Percentiles rank a stretch among this genome's conserved stretches.
phyloP scores from a whole-genome alignment of 495 filamentous ascomycete genomes.

The Tuber melanosporum region DNA sequence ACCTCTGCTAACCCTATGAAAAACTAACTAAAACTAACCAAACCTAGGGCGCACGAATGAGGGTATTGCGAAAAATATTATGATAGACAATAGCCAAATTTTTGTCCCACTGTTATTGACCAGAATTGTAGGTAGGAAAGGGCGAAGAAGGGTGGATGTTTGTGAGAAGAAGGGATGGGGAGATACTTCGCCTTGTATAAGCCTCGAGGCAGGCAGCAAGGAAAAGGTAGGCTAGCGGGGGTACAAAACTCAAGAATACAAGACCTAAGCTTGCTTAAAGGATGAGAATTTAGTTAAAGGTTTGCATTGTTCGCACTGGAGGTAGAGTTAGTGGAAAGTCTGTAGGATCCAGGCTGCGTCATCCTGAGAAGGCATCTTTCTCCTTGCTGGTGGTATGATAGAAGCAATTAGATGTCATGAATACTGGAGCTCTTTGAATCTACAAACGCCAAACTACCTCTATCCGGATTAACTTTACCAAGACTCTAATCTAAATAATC shows the following conservation, averaged over 20 bases:
- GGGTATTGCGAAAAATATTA: too few species aligned
- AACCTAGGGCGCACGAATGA: too few species aligned
- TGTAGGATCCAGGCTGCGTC: too few species aligned
- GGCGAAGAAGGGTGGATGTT: background rate
- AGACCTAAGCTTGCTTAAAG: background rate
- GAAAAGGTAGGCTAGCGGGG: background rate
- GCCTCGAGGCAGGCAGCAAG: background rate
- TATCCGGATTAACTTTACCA: background rate
- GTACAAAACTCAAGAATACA: background rate
- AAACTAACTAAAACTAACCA: too few species aligned
- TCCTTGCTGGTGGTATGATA: background rate
- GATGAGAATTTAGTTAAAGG: background rate
- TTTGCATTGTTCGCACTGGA: background rate
- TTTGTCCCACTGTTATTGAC: too few species aligned
- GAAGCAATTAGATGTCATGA: background rate
- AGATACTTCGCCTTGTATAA: background rate
- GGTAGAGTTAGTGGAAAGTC: too few species aligned
- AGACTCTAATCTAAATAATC: background rate
- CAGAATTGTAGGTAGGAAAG: too few species aligned
- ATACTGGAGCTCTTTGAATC: background rate
- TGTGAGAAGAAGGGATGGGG: background rate
- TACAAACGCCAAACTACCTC: background rate
- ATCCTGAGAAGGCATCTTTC: background rate
- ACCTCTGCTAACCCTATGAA: too few species aligned
- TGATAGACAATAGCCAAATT: too few species aligned